Evolutionary conservation across 2,329 filamentous ascomycete genomes (phyloP).

Genomic region (Talaromyces pinophilus): DNA sequence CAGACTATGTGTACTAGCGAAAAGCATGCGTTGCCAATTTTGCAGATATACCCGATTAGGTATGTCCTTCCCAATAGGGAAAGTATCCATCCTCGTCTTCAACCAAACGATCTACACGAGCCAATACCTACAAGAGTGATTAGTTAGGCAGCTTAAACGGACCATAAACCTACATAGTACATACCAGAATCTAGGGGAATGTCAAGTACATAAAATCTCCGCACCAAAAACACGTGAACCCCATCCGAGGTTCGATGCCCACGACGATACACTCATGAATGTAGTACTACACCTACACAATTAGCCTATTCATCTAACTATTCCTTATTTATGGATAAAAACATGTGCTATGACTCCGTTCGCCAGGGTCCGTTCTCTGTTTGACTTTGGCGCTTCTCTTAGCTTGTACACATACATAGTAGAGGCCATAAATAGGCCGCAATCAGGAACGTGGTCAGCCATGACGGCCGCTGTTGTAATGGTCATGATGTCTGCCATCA

Average conservation of each 20-base stretch:
- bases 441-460: constrained; percentile 2
- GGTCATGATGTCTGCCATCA: constrained; percentile 6
- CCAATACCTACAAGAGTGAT: not conserved
- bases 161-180: not conserved
- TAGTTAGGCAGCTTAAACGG: not conserved
- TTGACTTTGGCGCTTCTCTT: not conserved
- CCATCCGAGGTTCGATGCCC: not conserved
- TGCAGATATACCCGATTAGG: not conserved
- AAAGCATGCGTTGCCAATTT: not conserved
- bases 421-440: not conserved
- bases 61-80: not conserved
- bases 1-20: not conserved
- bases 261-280: not conserved
- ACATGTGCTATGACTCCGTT: not conserved
- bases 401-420: not conserved
- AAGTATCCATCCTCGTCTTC: not conserved
- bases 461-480: not conserved
- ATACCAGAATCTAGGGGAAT: not conserved
- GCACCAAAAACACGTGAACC: not conserved
- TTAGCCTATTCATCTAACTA: not conserved
- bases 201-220: not conserved
- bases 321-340: not conserved
- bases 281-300: not conserved
- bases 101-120: not conserved
- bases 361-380: not conserved